A percentile compares a stretch with the other conserved stretches of the same genome.
Conservation (phyloP, 2,329 filamentous ascomycete genomes). For the Cryphonectria japonica region DNA sequence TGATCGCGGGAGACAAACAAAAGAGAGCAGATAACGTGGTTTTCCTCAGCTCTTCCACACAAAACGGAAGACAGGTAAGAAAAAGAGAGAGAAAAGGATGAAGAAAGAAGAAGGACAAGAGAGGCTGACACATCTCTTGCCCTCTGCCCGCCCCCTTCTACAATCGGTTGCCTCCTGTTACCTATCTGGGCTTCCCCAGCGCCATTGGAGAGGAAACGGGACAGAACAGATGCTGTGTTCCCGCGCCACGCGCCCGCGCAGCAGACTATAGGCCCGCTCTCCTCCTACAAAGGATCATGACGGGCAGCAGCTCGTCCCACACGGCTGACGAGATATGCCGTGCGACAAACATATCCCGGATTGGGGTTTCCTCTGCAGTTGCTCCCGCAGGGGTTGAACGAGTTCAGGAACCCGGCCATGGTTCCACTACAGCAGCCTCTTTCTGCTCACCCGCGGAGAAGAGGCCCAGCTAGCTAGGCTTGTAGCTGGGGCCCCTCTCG, state of each 20-base stretch:
- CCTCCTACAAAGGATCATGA: too few species aligned
- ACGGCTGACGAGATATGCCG: not conserved
- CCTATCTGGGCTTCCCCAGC: too few species aligned
- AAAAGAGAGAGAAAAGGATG: too few species aligned
- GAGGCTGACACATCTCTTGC: not conserved
- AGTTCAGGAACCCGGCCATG: not conserved
- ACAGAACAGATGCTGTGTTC: not conserved
- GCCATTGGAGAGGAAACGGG: too few species aligned
- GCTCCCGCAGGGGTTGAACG: not conserved
- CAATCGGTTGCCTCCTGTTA: too few species aligned
- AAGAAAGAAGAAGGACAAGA: too few species aligned
- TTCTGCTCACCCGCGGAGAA: too few species aligned
- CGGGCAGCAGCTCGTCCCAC: too few species aligned
- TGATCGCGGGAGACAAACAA: not conserved
- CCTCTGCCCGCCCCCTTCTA: too few species aligned
- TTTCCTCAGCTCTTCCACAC: not conserved
- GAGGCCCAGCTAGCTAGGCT: too few species aligned
- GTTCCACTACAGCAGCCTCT: not conserved
- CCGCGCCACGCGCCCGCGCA: not conserved
- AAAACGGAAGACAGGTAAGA: not conserved
- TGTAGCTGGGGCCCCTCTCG: too few species aligned
- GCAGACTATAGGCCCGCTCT: too few species aligned
- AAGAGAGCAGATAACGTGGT: not conserved
- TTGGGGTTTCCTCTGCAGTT: not conserved
- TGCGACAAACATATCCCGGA: not conserved